These are phyloP conservation scores for Calonectria crousiana DNA, from an alignment of 2,329 filamentous ascomycete species.

Conservation along the genomic window DNA sequence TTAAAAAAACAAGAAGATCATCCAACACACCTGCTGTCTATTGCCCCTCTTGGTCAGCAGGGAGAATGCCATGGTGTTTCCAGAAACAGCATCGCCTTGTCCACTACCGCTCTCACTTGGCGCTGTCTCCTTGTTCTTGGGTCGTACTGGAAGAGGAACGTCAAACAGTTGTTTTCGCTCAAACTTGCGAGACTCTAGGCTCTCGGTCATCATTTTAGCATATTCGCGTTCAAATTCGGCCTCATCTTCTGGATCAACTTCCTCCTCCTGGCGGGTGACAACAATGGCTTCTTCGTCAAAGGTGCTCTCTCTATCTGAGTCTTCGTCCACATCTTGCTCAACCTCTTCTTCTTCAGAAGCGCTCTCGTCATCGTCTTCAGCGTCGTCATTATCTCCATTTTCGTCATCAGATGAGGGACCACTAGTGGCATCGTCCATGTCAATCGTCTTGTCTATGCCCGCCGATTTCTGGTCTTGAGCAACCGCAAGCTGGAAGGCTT, in stretches of 20 bases:
- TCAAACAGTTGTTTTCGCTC: conserved; percentile 96
- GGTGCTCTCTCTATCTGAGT: conserved; percentile 68
- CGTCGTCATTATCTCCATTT: conserved; percentile 74
- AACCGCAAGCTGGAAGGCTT: conserved; percentile 88
- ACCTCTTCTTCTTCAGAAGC: conserved; percentile 70
- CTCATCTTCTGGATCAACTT: conserved; percentile 92
- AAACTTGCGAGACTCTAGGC: conserved; percentile 93
- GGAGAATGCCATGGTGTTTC: conserved; percentile 91
- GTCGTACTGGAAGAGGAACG: conserved; percentile 93
- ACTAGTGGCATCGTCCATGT: conserved; percentile 80
- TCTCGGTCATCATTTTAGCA: conserved; percentile 98
- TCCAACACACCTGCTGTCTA: conserved; percentile 80
- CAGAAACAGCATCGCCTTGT: conserved; percentile 35
- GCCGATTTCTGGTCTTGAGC: conserved; percentile 88
- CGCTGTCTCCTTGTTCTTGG: conserved; percentile 71
- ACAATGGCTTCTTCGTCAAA: conserved; percentile 91
- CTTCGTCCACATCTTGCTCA: conserved; percentile 65
- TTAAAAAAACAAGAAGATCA: background rate
- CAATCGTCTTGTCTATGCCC: conserved; percentile 75
- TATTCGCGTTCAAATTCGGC: conserved; percentile 98
- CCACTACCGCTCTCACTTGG: conserved; percentile 45
- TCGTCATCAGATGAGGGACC: conserved; percentile 83
- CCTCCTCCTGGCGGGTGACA: conserved; percentile 90
- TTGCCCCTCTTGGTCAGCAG: conserved; percentile 96
- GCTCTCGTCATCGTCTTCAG: conserved; percentile 71